Evolutionary conservation across 23 red algal genomes (phyloP).

Genomic region (Agarophyton chilense): DNA sequence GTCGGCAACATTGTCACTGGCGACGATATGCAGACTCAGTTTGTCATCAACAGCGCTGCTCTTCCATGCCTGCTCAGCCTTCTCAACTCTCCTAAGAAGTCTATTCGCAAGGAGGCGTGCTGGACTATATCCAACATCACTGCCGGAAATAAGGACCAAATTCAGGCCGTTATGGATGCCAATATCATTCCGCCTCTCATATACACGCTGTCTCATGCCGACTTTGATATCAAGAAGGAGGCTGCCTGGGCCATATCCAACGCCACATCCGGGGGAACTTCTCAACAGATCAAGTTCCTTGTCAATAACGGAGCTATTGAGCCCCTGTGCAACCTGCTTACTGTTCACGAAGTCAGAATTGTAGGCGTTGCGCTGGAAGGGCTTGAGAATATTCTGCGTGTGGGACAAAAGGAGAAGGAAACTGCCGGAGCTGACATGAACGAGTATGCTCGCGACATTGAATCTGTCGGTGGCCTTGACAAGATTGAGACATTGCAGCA

Average conservation of each 20-base stretch:
- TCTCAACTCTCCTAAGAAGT: conserved; percentile 86
- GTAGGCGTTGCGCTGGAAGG: conserved; percentile 92
- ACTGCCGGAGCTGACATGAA: conserved; percentile 58
- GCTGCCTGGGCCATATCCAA: conserved; percentile 97
- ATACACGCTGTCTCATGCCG: conserved; percentile 73
- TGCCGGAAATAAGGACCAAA: conserved; percentile 93
- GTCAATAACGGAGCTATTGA: conserved; percentile 85
- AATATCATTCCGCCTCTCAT: conserved; percentile 93
- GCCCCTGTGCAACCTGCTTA: conserved; percentile 95
- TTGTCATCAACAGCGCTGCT: conserved; percentile 83
- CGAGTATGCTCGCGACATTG: conserved; percentile 82
- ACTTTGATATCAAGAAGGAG: conserved; percentile 98
- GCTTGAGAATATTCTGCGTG: conserved; percentile 88
- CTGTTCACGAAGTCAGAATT: conserved; percentile 78
- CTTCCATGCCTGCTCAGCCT: conserved; percentile 77
- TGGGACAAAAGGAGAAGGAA: conserved; percentile 76
- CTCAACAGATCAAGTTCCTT: conserved; percentile 78
- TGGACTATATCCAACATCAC: conserved; percentile 99
- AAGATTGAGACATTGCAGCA: conserved; percentile 91
- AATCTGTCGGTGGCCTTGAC: conserved; percentile 89
- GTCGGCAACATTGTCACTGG: conserved; percentile 98
- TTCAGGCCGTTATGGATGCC: conserved; percentile 83
- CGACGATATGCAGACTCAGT: conserved; percentile 93
- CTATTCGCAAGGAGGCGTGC: conserved; percentile 97
- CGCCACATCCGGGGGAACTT: conserved; percentile 89